phyloP scores from a whole-genome alignment of 2,329 filamentous ascomycete genomes.

The Stachybotrys echinatus region DNA sequence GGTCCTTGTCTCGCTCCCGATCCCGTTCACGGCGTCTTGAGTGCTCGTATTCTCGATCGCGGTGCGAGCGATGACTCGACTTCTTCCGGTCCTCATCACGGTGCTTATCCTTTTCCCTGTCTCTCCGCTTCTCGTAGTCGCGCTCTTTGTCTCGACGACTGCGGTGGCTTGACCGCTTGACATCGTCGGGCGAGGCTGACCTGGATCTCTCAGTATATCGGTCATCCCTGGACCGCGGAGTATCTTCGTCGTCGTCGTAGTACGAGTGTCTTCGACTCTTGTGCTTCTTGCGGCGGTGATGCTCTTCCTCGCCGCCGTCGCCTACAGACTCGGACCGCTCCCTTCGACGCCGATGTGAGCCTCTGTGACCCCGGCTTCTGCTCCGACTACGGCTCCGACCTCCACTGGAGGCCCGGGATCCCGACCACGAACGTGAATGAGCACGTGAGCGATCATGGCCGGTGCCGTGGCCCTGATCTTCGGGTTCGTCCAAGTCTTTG shows the following conservation, averaged over 20 bases:
- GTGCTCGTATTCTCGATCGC: conserved; percentile 34
- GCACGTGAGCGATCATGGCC: not conserved
- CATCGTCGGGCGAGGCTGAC: conserved; percentile 58
- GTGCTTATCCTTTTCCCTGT: conserved; percentile 41
- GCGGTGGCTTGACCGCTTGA: conserved; percentile 52
- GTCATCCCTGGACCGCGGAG: conserved; percentile 23
- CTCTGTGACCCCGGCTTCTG: conserved; percentile 39
- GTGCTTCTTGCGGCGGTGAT: conserved; percentile 46
- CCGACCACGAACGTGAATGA: not conserved
- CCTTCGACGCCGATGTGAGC: conserved; percentile 44
- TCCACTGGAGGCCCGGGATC: conserved; percentile 19
- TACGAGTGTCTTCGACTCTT: conserved; percentile 35
- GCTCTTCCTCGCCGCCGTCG: conserved; percentile 40
- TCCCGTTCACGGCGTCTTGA: conserved; percentile 30
- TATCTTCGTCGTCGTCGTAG: conserved; percentile 32
- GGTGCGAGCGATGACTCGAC: conserved; percentile 34
- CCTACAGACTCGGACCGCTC: conserved; percentile 50
- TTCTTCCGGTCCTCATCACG: conserved; percentile 38
- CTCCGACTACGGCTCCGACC: conserved; percentile 22
- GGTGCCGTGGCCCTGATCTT: conserved; percentile 25
- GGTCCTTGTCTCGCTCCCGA: conserved; percentile 28
- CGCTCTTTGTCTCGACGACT: conserved; percentile 53
- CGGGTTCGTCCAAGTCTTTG: conserved; percentile 22
- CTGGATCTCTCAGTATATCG: conserved; percentile 52
- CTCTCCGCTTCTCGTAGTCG: conserved; percentile 34